These are phyloP conservation scores for Dillenia suffruticosa DNA, from an alignment of 164 flowering plant species.

Conservation along the genomic window DNA sequence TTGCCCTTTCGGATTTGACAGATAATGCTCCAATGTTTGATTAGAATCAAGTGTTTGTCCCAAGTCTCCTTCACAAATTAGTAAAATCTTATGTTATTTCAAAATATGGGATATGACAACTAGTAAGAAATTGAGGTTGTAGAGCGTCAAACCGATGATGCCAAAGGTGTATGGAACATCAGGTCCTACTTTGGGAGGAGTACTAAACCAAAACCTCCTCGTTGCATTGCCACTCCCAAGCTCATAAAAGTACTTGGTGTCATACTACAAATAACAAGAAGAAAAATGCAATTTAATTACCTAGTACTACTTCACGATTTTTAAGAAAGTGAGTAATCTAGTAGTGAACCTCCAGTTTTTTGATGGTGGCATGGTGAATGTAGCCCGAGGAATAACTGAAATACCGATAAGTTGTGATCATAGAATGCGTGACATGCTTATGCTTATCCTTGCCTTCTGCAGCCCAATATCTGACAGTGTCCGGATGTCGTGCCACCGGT, in stretches of 20 bases:
- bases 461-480: constrained; percentile 16
- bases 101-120: neutral
- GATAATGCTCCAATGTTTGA: constrained; percentile 29
- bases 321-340: neutral
- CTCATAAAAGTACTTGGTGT: constrained; percentile 35
- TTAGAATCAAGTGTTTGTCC: constrained; percentile 44
- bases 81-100: neutral
- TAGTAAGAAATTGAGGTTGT: neutral
- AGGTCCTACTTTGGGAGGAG: constrained; percentile 25
- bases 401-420: constrained; percentile 8
- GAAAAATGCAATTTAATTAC: neutral
- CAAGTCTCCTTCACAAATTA: constrained; percentile 32
- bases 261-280: constrained; percentile 13
- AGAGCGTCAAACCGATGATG: constrained; percentile 16
- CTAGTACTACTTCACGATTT: no score
- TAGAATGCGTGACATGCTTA: constrained; percentile 3
- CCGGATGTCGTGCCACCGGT: constrained; percentile 1
- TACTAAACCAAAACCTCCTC: constrained; percentile 23
- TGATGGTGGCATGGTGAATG: constrained; percentile 25
- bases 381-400: constrained; percentile 20
- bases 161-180: constrained; percentile 39
- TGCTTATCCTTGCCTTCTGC: neutral
- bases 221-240: constrained; percentile 17
- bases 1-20: constrained; percentile 27
- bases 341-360: constrained; percentile 7